These are phyloP conservation scores for Gossypium longicalyx DNA, from an alignment of 345 rosid species.

Conservation along the genomic window DNA sequence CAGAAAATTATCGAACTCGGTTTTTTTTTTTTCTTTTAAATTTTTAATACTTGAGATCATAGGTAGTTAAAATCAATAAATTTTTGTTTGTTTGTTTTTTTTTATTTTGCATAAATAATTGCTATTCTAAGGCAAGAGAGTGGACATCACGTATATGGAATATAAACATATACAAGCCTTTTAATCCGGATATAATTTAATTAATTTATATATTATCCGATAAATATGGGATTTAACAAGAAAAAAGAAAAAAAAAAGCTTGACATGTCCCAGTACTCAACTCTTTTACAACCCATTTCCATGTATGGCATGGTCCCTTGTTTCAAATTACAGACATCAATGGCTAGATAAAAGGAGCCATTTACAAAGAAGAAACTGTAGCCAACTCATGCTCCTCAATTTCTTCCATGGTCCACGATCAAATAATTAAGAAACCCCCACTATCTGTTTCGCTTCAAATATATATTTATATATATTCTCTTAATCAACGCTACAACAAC, in stretches of 20 bases:
- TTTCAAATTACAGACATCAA: background rate
- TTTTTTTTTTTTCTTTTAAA: background rate
- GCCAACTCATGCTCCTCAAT: background rate
- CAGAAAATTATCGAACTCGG: background rate
- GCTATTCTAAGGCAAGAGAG: background rate
- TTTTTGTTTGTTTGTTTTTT: background rate
- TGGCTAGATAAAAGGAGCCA: background rate
- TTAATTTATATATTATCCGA: no score
- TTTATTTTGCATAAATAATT: background rate
- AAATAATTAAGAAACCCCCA: background rate
- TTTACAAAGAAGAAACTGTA: background rate
- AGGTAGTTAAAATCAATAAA: background rate
- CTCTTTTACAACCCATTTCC: background rate
- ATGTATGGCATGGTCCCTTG: background rate
- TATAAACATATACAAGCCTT: no score
- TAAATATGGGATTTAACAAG: no score
- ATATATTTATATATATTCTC: background rate
- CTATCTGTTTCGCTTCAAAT: no score
- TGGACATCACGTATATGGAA: background rate
- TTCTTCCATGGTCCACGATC: background rate
- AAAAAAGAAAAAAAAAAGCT: background rate
- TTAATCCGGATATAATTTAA: no score
- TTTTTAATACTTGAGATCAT: background rate
- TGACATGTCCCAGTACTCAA: background rate
- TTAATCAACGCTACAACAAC: background rate